phyloP scores from a whole-genome alignment of 2,329 filamentous ascomycete genomes.

The Lachnellula willkommii region DNA sequence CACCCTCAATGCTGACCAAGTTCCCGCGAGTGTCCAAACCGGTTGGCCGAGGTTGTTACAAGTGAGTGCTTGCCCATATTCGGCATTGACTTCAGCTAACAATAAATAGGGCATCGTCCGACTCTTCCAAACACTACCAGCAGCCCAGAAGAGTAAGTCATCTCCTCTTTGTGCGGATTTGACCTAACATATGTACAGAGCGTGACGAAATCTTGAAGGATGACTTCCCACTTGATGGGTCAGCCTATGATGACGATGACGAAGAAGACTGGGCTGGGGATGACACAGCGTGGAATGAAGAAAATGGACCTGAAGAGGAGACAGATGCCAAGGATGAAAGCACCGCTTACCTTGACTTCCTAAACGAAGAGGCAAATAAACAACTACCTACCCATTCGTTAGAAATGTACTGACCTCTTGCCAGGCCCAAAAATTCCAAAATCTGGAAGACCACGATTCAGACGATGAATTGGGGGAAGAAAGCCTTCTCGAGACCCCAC shows the following conservation, averaged over 20 bases:
- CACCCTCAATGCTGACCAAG: slow-evolving; percentile 70
- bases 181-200: slow-evolving; percentile 45
- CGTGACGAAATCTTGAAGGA: slow-evolving; percentile 90
- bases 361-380: slow-evolving; percentile 73
- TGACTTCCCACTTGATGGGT: slow-evolving; percentile 67
- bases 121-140: slow-evolving; percentile 85
- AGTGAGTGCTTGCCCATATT: slow-evolving; percentile 6
- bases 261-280: slow-evolving; percentile 78
- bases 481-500: slow-evolving; percentile 84
- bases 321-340: slow-evolving; percentile 80
- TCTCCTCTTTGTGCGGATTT: not conserved
- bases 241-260: slow-evolving; percentile 60
- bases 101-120: slow-evolving; percentile 64
- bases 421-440: slow-evolving; percentile 77
- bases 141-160: slow-evolving; percentile 72
- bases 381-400: not conserved
- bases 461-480: slow-evolving; percentile 91
- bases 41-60: slow-evolving; percentile 90
- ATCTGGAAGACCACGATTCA: slow-evolving; percentile 62
- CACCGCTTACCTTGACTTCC: slow-evolving; percentile 89
- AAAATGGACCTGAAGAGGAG: slow-evolving; percentile 50
- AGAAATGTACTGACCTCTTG: slow-evolving; percentile 7
- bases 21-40: slow-evolving; percentile 87
- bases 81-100: not conserved
- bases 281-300: slow-evolving; percentile 71